phyloP scores from a whole-genome alignment of 2,329 filamentous ascomycete species.

The Parascedosporium putredinis region DNA sequence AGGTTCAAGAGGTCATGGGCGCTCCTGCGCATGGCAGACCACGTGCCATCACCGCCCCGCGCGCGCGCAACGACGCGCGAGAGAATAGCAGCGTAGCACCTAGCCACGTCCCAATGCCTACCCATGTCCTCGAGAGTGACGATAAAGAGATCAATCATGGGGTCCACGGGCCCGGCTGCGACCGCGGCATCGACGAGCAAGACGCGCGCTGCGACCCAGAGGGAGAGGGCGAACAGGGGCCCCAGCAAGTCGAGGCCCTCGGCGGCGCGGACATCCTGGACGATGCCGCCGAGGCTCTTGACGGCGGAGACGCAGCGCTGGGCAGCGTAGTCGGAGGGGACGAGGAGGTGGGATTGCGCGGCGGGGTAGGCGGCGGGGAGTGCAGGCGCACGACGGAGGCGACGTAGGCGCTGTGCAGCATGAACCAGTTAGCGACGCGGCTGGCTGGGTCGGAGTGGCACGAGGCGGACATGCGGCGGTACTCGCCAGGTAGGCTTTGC shows the following conservation, averaged over 20 bases:
- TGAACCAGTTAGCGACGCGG: slow-evolving; percentile 35
- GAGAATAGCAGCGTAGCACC: slow-evolving; percentile 30
- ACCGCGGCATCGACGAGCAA: slow-evolving; percentile 31
- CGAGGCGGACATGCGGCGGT: slow-evolving; percentile 32
- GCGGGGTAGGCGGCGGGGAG: slow-evolving; percentile 32
- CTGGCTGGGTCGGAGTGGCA: slow-evolving; percentile 34
- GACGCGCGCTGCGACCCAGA: slow-evolving; percentile 31
- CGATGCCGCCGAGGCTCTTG: slow-evolving; percentile 31
- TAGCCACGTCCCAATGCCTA: slow-evolving; percentile 32
- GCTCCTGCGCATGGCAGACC: slow-evolving; percentile 30
- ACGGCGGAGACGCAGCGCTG: slow-evolving; percentile 33
- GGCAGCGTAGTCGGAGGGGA: slow-evolving; percentile 33
- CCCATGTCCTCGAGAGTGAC: slow-evolving; percentile 30
- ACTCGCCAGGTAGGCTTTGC: slow-evolving; percentile 31
- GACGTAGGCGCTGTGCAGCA: slow-evolving; percentile 34
- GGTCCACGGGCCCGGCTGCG: slow-evolving; percentile 24
- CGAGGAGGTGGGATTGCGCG: slow-evolving; percentile 28
- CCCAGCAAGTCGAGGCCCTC: slow-evolving; percentile 31
- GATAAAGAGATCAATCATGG: slow-evolving; percentile 32
- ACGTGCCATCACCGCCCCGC: slow-evolving; percentile 24
- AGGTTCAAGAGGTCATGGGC: slow-evolving; percentile 28
- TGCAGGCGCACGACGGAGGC: slow-evolving; percentile 32
- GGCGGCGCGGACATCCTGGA: slow-evolving; percentile 31
- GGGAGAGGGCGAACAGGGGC: slow-evolving; percentile 32
- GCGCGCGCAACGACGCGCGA: slow-evolving; percentile 26